Conservation (phyloP, 1,284 basidiomycete species). For the Xanthoconium separans region DNA sequence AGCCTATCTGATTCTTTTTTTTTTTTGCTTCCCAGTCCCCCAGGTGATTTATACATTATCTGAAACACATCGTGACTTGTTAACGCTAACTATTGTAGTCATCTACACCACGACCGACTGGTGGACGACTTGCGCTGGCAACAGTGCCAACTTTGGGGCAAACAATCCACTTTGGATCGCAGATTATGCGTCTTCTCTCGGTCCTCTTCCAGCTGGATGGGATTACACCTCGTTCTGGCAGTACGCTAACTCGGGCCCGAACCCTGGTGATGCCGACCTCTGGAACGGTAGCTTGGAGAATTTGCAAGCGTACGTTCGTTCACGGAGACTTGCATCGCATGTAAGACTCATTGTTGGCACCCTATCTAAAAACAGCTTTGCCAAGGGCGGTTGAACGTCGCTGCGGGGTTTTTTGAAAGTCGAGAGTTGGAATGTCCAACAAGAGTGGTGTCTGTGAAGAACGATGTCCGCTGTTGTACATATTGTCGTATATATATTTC, state of each 20-base stretch:
- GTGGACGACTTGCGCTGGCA: constrained; percentile 68
- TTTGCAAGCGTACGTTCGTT: constrained; percentile 31
- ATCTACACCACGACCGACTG: constrained; percentile 67
- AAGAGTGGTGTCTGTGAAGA: too few relatives aligned
- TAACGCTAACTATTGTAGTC: constrained; percentile 25
- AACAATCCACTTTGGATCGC: constrained; percentile 62
- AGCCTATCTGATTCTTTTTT: constrained; percentile 1
- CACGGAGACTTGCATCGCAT: neutral
- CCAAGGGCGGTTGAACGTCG: too few relatives aligned
- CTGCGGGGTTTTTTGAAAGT: too few relatives aligned
- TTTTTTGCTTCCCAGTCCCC: constrained; percentile 32
- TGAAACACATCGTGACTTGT: neutral
- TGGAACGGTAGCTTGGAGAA: constrained; percentile 47
- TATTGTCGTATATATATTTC: too few relatives aligned
- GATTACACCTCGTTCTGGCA: constrained; percentile 57
- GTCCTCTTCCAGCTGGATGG: constrained; percentile 58
- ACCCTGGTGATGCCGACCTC: constrained; percentile 55
- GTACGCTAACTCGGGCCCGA: constrained; percentile 48
- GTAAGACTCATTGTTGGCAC: too few relatives aligned
- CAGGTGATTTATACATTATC: constrained; percentile 5
- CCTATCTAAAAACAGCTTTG: too few relatives aligned
- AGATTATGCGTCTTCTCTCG: constrained; percentile 46
- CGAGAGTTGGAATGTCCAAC: too few relatives aligned
- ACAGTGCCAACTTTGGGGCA: constrained; percentile 47
- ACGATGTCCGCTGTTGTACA: too few relatives aligned